Evolutionary conservation across 257 asterid genomes (phyloP), one percentile per base, ranked within the genome.

Genomic region (Solanum rostratum): DNA sequence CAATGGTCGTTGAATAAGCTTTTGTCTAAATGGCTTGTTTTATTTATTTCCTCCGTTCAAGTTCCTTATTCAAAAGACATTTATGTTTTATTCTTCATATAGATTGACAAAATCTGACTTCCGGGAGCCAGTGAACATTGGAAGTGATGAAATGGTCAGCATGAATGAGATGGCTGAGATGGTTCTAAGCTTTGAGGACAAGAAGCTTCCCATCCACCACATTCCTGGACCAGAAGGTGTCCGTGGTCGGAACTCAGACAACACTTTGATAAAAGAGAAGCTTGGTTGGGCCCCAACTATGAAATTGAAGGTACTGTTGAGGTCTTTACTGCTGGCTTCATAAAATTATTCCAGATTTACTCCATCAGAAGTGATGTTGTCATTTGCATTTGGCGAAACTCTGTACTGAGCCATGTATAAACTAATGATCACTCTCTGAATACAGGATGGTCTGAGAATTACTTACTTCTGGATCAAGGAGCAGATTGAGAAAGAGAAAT

Each of bases 81-180:
- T 37, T 20, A 69, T 69, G 18, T 37, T 81, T 60, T 49, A 18
- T 10, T 39, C 60, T 39, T 22, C 20, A 46, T 83, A 24, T 82
- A 93, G 98, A 88, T 92, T 93, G 90, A 95, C 98, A 10, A 95
- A 93, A 83, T 95, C 98, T 0, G 98, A 95, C 85, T 95, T 95
- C 84, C 90, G 97, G 33, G 98, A 95, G 89, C 98, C 98, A 9
- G 98, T 95, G 33, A 95, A 95, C 73, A 95, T 95, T 20, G 98
- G 98, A 76, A 95, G 98, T 16, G 97, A 95, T 82, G 98, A 95
- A 88, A 92, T 92, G 97, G 98, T 95, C 29, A 95, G 98, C 94
- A 95, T 95, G 98, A 95, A 95, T 50, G 98, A 92, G 88, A 95
- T 95, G 98, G 97, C 97, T 49, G 98, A 92, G 92, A 95, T 95